These are phyloP conservation scores for Teratosphaeria destructans DNA, from an alignment of 2,329 filamentous ascomycete species.

Conservation along the genomic window DNA sequence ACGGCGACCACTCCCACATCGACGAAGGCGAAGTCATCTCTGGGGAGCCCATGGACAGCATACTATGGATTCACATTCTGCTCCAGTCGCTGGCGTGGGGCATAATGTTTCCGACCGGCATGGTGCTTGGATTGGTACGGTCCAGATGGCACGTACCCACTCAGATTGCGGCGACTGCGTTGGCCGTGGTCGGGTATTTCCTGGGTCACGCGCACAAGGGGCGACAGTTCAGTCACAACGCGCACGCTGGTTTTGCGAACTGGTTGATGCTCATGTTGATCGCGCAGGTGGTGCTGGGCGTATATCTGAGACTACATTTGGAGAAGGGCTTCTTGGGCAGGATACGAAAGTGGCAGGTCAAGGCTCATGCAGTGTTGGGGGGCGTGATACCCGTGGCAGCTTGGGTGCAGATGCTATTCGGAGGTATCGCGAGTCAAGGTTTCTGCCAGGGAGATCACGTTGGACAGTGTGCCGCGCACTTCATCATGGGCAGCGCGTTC, in stretches of 20 bases:
- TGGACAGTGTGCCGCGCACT: conserved; percentile 89
- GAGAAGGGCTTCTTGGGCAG: conserved; percentile 72
- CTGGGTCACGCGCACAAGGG: conserved; percentile 86
- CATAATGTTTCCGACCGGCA: conserved; percentile 83
- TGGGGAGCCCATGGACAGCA: conserved; percentile 69
- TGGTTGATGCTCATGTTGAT: conserved; percentile 70
- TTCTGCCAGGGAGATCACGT: conserved; percentile 88
- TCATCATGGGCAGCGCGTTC: conserved; percentile 97
- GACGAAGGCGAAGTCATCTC: conserved; percentile 60
- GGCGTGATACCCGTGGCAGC: conserved; percentile 77
- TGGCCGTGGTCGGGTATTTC: conserved; percentile 78
- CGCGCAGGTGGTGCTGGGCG: conserved; percentile 65
- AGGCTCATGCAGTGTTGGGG: conserved; percentile 69
- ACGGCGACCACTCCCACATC: conserved; percentile 49
- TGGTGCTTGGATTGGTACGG: conserved; percentile 86
- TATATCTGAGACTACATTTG: conserved; percentile 83
- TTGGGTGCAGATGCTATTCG: conserved; percentile 94
- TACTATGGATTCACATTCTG: conserved; percentile 89
- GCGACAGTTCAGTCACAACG: conserved; percentile 71
- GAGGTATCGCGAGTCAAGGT: conserved; percentile 80
- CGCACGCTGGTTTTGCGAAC: conserved; percentile 72
- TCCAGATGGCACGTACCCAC: conserved; percentile 91
- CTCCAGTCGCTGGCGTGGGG: conserved; percentile 81
- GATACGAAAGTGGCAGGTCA: conserved; percentile 60
- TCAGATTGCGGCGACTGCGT: conserved; percentile 61